phyloP scores from a whole-genome alignment of 176 grass and related monocot genomes.

The Areca catechu region DNA sequence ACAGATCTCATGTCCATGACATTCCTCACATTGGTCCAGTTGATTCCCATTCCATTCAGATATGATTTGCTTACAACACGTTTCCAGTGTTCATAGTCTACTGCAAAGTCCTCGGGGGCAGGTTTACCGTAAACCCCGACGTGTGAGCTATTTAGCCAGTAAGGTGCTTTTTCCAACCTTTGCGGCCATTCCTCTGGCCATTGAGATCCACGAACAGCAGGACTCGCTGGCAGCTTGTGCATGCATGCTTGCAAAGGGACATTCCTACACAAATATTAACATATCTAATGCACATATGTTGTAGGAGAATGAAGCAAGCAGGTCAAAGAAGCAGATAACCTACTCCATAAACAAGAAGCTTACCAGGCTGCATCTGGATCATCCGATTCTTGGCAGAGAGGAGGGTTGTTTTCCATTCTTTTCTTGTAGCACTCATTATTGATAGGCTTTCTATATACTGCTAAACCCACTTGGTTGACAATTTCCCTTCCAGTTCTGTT shows the following conservation, averaged over 20 bases:
- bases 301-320: too few relatives aligned
- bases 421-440: conserved; percentile 58
- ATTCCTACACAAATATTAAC: conserved; percentile 42
- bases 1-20: conserved; percentile 95
- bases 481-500: conserved; percentile 55
- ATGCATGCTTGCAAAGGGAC: conserved; percentile 76
- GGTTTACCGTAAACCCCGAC: conserved; percentile 89
- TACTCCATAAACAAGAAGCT: not conserved
- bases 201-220: conserved; percentile 27
- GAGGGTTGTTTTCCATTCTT: conserved; percentile 33
- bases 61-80: conserved; percentile 58
- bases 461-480: conserved; percentile 58
- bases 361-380: conserved; percentile 88
- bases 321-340: too few relatives aligned
- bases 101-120: conserved; percentile 64
- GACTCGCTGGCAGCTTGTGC: conserved; percentile 44
- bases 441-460: conserved; percentile 61
- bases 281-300: not conserved
- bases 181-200: conserved; percentile 79
- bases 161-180: conserved; percentile 39
- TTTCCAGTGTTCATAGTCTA: conserved; percentile 66
- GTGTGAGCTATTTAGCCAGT: conserved; percentile 70
- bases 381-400: conserved; percentile 66
- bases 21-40: conserved; percentile 72
- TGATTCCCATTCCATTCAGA: conserved; percentile 71